Base-by-base conservation (phyloP, 192 early-diverging fungal genomes). In the Coemansia sp. region DNA sequence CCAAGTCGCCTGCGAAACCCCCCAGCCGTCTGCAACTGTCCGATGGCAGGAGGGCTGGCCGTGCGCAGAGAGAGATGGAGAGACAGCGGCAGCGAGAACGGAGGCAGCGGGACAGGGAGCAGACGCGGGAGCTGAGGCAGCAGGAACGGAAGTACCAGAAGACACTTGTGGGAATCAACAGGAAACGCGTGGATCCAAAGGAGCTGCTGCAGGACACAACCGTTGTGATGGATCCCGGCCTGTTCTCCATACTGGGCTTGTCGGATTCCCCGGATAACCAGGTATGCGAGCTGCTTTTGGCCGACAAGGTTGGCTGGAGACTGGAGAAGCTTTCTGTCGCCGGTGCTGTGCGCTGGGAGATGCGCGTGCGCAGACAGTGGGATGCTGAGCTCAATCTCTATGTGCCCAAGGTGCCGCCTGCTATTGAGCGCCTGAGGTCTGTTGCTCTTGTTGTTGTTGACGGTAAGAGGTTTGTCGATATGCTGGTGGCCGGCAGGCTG, bases 381-480 rank as follows among this genome's bases (percentile, higher is more conserved):
- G 76, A 79, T 50, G 3, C 24, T 1, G 3, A 9, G 14, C 24
- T 61, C 1, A 42, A 54, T 5, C 23, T 74, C 32, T 79, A 70
- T 25, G 71, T 74, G 30, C 76, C 76, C 1, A 2, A 66, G 13
- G 20, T n/a, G 18, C 45, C 39, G 13, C 39, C 49, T 0, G 47
- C 25, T 0, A 39, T 51, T 13, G 20, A 25, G 13, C 23, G 24
- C 18, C 56, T 71, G 32, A 50, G 61, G 14, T 0, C 18, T 7
- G 64, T 53, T 1, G 71, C 68, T 22, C 67, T 79, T 64, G 68
- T 74, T 3, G 71, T 74, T 0, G 8, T 72, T 28, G 22, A 7
- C 16, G 57, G 68, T 32, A n/a, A 30, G 13, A n/a, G 54, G 36
- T 60, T 79, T 50, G 34, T 45, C 9, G 64, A 64, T 0, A 52